Evolutionary conservation across 2,329 filamentous ascomycete genomes (phyloP).

Genomic region (Eurotiales sp.): DNA sequence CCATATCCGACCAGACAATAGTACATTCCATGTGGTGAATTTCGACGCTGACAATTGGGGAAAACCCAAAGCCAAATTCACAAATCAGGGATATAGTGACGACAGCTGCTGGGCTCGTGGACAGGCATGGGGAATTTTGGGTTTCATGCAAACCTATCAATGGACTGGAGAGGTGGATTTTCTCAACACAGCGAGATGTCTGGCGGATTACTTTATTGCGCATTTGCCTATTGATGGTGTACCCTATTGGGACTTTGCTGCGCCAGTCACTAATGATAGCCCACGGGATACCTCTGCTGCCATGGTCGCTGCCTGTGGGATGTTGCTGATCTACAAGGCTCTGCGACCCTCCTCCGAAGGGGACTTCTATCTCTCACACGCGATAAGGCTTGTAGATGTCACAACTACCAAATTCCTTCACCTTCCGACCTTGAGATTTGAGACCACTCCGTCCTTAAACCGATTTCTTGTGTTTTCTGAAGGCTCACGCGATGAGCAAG

Average conservation of each 20-base stretch:
- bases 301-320: conserved; percentile 41
- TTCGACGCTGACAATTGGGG: conserved; percentile 46
- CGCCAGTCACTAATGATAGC: conserved; percentile 6
- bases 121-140: conserved; percentile 27
- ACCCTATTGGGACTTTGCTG: background rate
- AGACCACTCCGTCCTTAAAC: no score
- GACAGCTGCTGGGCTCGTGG: conserved; percentile 24
- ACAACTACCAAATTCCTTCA: no score
- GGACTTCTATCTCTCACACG: no score
- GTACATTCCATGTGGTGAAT: conserved; percentile 27
- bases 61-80: conserved; percentile 22
- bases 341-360: conserved; percentile 12
- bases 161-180: conserved; percentile 30
- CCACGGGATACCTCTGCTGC: conserved; percentile 40
- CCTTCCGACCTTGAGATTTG: no score
- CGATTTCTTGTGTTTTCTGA: no score
- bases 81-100: conserved; percentile 25
- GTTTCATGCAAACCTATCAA: conserved; percentile 38
- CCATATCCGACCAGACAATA: conserved; percentile 35
- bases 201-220: background rate
- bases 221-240: background rate
- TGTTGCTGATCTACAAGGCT: conserved; percentile 37
- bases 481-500: no score
- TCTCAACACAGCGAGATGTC: conserved; percentile 9
- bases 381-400: no score